phyloP scores from a whole-genome alignment of 768 basidiomycete genomes.

The Sarcomyxa edulis region DNA sequence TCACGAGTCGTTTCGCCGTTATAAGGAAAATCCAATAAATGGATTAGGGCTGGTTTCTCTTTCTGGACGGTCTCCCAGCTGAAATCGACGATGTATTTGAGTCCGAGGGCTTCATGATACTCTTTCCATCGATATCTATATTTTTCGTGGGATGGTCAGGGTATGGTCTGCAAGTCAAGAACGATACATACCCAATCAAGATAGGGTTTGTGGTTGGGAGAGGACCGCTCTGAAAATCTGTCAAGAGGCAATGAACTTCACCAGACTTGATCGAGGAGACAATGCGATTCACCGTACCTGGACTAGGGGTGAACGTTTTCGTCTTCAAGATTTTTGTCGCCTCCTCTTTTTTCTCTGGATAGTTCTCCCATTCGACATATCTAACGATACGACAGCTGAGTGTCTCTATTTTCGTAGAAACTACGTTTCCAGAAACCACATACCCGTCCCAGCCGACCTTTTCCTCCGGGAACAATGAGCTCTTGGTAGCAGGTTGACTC shows the following conservation, averaged over 20 bases:
- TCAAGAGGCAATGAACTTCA: background rate
- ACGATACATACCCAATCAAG: conserved; percentile 39
- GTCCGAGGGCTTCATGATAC: conserved; percentile 45
- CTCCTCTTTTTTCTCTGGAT: conserved; percentile 35
- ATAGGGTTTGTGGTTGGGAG: conserved; percentile 47
- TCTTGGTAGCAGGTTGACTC: too few species aligned
- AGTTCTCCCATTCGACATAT: conserved; percentile 45
- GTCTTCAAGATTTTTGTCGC: conserved; percentile 34
- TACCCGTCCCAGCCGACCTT: conserved; percentile 34
- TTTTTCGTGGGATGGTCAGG: too few species aligned
- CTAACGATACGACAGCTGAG: conserved; percentile 14
- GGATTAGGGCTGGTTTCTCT: conserved; percentile 47
- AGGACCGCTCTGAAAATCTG: conserved; percentile 44
- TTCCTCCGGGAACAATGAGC: conserved; percentile 35
- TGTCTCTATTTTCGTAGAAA: background rate
- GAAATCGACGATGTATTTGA: conserved; percentile 37
- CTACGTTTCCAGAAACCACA: conserved; percentile 3
- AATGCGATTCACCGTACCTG: conserved; percentile 21
- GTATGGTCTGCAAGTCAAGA: too few species aligned
- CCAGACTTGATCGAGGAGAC: background rate
- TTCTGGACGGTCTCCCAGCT: conserved; percentile 48
- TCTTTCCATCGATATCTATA: conserved; percentile 50
- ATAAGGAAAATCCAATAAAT: conserved; percentile 51
- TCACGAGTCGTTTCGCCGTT: conserved; percentile 46
- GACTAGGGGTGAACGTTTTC: conserved; percentile 32